Evolutionary conservation across 306 rosid species (phyloP), one percentile per base, ranked within the genome.

Genomic region (Vigna hirtella): DNA sequence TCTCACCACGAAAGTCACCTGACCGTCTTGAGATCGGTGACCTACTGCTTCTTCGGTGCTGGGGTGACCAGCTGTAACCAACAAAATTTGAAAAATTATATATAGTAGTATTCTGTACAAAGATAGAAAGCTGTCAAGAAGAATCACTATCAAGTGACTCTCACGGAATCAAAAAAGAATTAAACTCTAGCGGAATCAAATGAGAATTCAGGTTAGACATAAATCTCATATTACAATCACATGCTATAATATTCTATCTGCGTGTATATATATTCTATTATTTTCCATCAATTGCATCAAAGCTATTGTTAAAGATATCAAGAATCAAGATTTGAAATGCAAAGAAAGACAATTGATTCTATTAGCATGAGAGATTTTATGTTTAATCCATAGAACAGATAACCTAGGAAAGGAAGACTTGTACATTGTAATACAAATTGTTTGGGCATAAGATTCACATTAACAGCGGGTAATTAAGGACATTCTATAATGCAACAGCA

Each of bases 1-100:
- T 89, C 77, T 83, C 97, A 72, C 83, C 76, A 59, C 73, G 79
- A 59, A 81, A 78, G 75, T 89, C 89, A 74, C 87, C 83, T 40
- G 90, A 77, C 49, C 86, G 97, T 82, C 93, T 89, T 76, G 73
- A 61, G 67, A 73, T 47, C 49, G 98, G 98, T 72, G 98, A 95
- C 87, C 97, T 89, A 77, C 93, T 89, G 84, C 91, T 91, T 87
- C 97, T 88, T 36, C 79, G 91, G 18, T 80, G 89, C 82, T 85
- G 76, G 36, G 97, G 94, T 52, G 97, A 93, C 89, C 89, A 76
- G 84, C 97, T 92, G 90, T 81, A 89, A 80, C 86, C 79, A 84
- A 70, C 30, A 87, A 78, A 72, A 65, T 2, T 73, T 83, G 53
- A 71, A 38, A 77, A 9, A 53, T 71, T 49, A 43, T 22, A 68